These are phyloP conservation scores for Blastocystis sp. DNA, from an alignment of 352 stramenopile genomes.

Conservation along the genomic window DNA sequence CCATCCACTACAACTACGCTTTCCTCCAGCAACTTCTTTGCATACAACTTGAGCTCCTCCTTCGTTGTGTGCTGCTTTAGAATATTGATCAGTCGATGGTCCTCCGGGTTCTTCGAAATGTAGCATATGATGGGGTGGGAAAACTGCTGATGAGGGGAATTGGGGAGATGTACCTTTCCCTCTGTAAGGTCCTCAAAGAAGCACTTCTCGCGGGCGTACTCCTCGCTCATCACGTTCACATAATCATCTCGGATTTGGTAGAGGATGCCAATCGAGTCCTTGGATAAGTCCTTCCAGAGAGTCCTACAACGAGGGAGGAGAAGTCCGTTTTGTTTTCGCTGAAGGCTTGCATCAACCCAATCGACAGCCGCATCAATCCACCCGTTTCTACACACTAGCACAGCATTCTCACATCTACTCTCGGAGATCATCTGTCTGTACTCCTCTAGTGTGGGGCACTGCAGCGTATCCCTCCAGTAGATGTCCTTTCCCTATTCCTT, in stretches of 20 bases:
- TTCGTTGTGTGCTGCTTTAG: slow-evolving; percentile 91
- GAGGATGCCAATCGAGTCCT: slow-evolving; percentile 90
- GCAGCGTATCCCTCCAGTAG: slow-evolving; percentile 84
- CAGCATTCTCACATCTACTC: slow-evolving; percentile 72
- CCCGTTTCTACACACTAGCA: slow-evolving; percentile 79
- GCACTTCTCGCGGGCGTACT: slow-evolving; percentile 94
- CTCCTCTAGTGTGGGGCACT: slow-evolving; percentile 85
- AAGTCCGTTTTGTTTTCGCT: slow-evolving; percentile 75
- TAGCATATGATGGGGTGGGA: slow-evolving; percentile 80
- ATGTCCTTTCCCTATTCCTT: slow-evolving; percentile 91
- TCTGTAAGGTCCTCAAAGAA: slow-evolving; percentile 95
- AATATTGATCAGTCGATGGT: slow-evolving; percentile 88
- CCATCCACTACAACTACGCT: neutral
- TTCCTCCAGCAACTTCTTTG: slow-evolving; percentile 78
- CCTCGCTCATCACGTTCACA: slow-evolving; percentile 89
- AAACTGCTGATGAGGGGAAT: slow-evolving; percentile 71
- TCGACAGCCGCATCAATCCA: slow-evolving; percentile 89
- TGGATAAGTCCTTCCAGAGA: slow-evolving; percentile 74
- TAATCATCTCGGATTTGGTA: slow-evolving; percentile 97
- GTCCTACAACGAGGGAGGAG: slow-evolving; percentile 74
- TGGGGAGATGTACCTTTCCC: slow-evolving; percentile 87
- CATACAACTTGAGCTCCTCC: slow-evolving; percentile 89
- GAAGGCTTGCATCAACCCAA: slow-evolving; percentile 88
- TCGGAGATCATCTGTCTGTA: slow-evolving; percentile 90
- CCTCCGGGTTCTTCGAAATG: slow-evolving; percentile 77